phyloP scores from a whole-genome alignment of 2,329 filamentous ascomycete genomes.

The Bipolaris sorokiniana region DNA sequence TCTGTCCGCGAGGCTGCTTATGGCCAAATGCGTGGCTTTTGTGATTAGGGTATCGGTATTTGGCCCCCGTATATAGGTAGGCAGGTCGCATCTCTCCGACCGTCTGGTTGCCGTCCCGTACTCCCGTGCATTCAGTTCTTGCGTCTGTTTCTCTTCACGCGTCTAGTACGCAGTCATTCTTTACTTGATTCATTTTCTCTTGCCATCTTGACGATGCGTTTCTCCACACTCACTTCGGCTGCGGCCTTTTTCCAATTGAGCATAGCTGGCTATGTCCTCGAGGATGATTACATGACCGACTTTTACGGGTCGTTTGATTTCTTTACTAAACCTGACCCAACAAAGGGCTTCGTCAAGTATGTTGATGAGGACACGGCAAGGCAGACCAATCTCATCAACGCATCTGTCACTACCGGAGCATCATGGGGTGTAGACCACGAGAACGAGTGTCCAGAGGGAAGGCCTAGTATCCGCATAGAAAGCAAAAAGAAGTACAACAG shows the following conservation, averaged over 20 bases:
- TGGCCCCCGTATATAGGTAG: slow-evolving; percentile 34
- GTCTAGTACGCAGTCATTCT: slow-evolving; percentile 45
- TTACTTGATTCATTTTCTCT: slow-evolving; percentile 29
- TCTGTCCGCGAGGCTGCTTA: slow-evolving; percentile 12
- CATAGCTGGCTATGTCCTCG: slow-evolving; percentile 51
- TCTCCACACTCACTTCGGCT: slow-evolving; percentile 43
- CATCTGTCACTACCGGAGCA: slow-evolving; percentile 40
- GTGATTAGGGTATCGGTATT: slow-evolving; percentile 15
- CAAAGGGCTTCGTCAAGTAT: slow-evolving; percentile 53
- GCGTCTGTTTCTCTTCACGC: slow-evolving; percentile 31
- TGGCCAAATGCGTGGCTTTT: slow-evolving; percentile 20
- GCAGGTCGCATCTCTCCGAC: slow-evolving; percentile 19
- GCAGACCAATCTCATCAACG: slow-evolving; percentile 51
- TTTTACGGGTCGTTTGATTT: slow-evolving; percentile 56
- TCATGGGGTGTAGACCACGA: slow-evolving; percentile 56
- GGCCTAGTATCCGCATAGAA: slow-evolving; percentile 56
- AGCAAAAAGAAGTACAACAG: slow-evolving; percentile 55
- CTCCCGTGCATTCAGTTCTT: slow-evolving; percentile 5
- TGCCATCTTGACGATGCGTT: slow-evolving; percentile 44
- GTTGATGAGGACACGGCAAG: slow-evolving; percentile 48
- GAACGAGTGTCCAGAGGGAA: slow-evolving; percentile 47
- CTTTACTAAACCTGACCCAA: slow-evolving; percentile 54
- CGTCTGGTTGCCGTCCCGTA: slow-evolving; percentile 20
- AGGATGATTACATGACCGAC: slow-evolving; percentile 50
- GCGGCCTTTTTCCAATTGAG: slow-evolving; percentile 43